A percentile compares a stretch with the other conserved stretches of the same genome.
phyloP scores from a whole-genome alignment of 116 monocot genomes.

The Trichopus zeylanicus region DNA sequence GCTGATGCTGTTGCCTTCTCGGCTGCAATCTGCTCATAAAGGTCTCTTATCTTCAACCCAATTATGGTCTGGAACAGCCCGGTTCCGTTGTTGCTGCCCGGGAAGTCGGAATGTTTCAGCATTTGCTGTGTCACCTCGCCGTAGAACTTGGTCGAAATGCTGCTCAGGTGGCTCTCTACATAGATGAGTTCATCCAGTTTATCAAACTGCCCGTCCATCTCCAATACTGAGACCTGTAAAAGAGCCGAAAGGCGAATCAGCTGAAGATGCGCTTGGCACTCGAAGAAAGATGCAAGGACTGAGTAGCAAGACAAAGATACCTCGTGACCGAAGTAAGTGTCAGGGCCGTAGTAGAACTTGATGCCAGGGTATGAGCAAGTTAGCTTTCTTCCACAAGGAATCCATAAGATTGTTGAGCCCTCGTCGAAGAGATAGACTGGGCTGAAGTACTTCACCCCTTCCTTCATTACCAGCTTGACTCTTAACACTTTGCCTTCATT shows the following conservation, averaged over 20 bases:
- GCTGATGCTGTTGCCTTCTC: conserved; percentile 34
- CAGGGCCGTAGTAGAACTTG: conserved; percentile 81
- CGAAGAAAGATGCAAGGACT: neutral
- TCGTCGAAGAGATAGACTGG: conserved; percentile 96
- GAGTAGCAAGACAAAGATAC: conserved; percentile 15
- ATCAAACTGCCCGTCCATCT: conserved; percentile 99
- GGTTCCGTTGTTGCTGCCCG: conserved; percentile 92
- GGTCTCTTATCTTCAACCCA: conserved; percentile 84
- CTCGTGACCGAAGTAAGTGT: conserved; percentile 67
- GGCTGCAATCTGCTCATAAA: conserved; percentile 66
- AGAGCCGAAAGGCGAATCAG: neutral
- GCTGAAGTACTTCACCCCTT: conserved; percentile 71
- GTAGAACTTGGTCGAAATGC: conserved; percentile 84
- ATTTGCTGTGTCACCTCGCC: conserved; percentile 98
- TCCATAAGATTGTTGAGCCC: conserved; percentile 89
- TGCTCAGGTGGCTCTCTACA: conserved; percentile 92
- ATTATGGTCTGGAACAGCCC: conserved; percentile 91
- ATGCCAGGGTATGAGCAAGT: conserved; percentile 97
- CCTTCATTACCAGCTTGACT: conserved; percentile 79
- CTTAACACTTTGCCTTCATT: conserved; percentile 73
- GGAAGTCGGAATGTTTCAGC: conserved; percentile 86
- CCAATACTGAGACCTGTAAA: conserved; percentile 64
- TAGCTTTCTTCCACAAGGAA: conserved; percentile 90
- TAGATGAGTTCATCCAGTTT: conserved; percentile 95
- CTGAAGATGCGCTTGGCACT: neutral